Percentiles rank a stretch among this genome's conserved stretches.
Conservation (phyloP, 2,329 filamentous ascomycete genomes). For the Botrytis byssoidea region DNA sequence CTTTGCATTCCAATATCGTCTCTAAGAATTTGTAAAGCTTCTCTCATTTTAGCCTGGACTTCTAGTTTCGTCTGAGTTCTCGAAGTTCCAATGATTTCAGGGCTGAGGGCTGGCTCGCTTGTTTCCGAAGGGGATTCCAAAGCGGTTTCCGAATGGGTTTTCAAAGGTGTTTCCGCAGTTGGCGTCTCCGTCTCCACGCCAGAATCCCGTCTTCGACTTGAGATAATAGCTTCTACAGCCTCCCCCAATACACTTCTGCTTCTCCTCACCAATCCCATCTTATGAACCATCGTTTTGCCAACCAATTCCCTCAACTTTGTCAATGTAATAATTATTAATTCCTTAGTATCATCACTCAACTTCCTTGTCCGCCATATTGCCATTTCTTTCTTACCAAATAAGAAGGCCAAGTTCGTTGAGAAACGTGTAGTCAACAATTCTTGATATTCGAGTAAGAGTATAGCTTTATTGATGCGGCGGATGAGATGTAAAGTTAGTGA, state of each 20-base stretch:
- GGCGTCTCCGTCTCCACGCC: not conserved
- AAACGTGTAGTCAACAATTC: constrained; percentile 16
- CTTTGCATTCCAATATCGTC: constrained; percentile 17
- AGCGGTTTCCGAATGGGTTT: not conserved
- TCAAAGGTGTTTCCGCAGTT: not conserved
- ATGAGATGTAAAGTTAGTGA: constrained; percentile 8
- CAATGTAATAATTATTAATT: constrained; percentile 15
- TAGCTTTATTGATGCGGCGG: constrained; percentile 10
- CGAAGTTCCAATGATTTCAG: not conserved
- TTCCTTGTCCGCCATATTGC: constrained; percentile 16
- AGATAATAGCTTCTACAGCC: constrained; percentile 8
- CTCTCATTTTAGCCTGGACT: not conserved
- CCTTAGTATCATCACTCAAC: constrained; percentile 17
- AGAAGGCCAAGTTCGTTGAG: constrained; percentile 15
- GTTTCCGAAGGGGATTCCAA: not conserved
- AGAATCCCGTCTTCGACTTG: constrained; percentile 7
- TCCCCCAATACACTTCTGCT: constrained; percentile 14
- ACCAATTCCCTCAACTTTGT: constrained; percentile 21
- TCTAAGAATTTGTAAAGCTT: constrained; percentile 4
- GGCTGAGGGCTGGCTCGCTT: not conserved
- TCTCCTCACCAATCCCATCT: constrained; percentile 16
- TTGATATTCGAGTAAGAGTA: constrained; percentile 15
- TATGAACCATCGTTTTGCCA: constrained; percentile 19
- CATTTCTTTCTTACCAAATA: constrained; percentile 21
- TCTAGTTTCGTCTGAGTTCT: not conserved